phyloP scores from a whole-genome alignment of 176 grass and related monocot species.

The Cymbopogon citratus region DNA sequence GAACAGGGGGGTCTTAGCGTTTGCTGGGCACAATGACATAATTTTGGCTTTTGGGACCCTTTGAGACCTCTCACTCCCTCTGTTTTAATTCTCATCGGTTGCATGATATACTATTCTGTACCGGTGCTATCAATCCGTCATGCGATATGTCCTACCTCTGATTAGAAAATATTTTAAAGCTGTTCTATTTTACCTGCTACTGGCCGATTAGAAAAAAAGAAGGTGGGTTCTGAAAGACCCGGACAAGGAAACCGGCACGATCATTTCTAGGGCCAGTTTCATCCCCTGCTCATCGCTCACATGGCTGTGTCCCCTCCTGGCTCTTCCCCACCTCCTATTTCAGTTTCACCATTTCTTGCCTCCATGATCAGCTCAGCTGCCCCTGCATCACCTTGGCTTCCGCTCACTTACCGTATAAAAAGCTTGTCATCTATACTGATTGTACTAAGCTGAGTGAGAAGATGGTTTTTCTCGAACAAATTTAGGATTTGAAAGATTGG shows the following conservation, averaged over 20 bases:
- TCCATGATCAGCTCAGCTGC: constrained; percentile 10
- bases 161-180: constrained; percentile 6
- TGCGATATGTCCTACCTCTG: constrained; percentile 25
- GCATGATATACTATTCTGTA: background rate
- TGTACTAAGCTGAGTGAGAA: constrained; percentile 4
- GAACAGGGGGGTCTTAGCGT: background rate
- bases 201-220: background rate
- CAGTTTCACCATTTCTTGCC: constrained; percentile 30
- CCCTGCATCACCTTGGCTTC: background rate
- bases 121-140: constrained; percentile 23
- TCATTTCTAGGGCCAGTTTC: constrained; percentile 24
- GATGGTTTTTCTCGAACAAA: constrained; percentile 29
- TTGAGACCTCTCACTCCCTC: background rate
- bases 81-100: background rate
- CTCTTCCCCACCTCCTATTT: too few relatives aligned
- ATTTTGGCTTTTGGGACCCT: background rate
- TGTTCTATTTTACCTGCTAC: constrained; percentile 2
- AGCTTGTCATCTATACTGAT: background rate
- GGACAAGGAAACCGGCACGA: constrained; percentile 24
- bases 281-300: constrained; percentile 19
- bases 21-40: background rate
- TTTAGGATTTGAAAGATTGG: constrained; percentile 26
- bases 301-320: constrained; percentile 33
- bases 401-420: constrained; percentile 1
- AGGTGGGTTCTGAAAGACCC: background rate